These are phyloP conservation scores for Solanum etuberosum DNA, from an alignment of 257 asterid species.

Conservation along the genomic window DNA sequence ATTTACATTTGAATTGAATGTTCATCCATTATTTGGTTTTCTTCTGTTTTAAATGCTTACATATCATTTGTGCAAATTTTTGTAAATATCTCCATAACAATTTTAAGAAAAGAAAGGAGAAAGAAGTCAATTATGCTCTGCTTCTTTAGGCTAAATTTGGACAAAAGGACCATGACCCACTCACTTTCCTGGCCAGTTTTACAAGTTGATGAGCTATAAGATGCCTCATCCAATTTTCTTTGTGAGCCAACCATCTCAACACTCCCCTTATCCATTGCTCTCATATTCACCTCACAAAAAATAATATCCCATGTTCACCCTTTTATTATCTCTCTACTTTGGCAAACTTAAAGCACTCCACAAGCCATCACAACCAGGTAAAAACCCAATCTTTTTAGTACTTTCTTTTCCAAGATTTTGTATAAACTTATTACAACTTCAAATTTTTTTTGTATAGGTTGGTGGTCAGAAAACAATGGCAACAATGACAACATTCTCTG, in stretches of 20 bases:
- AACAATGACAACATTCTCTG: conserved; percentile 28
- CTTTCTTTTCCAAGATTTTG: not conserved
- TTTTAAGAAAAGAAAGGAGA: not conserved
- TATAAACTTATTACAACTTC: not conserved
- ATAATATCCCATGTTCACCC: conserved; percentile 15
- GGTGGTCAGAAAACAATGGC: conserved; percentile 32
- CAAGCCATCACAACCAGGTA: conserved; percentile 18
- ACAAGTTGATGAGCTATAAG: not conserved
- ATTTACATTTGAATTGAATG: not conserved
- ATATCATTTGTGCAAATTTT: not conserved
- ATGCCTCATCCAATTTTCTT: conserved; percentile 25
- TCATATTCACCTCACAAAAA: conserved; percentile 29
- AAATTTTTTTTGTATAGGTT: conserved; percentile 14
- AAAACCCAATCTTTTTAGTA: not conserved
- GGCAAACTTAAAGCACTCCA: conserved; percentile 9
- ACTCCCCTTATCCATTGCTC: conserved; percentile 49
- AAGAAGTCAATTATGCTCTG: not conserved
- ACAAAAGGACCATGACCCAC: not conserved
- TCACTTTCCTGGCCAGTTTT: conserved; percentile 18
- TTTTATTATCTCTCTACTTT: conserved; percentile 24
- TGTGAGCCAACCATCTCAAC: conserved; percentile 50
- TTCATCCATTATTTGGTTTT: not conserved
- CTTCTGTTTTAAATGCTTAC: not conserved
- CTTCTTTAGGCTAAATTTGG: not conserved
- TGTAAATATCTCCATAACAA: not conserved